Evolutionary conservation across 208 protist species (phyloP).

Genomic region (Herpetomonas samuelpessoai): DNA sequence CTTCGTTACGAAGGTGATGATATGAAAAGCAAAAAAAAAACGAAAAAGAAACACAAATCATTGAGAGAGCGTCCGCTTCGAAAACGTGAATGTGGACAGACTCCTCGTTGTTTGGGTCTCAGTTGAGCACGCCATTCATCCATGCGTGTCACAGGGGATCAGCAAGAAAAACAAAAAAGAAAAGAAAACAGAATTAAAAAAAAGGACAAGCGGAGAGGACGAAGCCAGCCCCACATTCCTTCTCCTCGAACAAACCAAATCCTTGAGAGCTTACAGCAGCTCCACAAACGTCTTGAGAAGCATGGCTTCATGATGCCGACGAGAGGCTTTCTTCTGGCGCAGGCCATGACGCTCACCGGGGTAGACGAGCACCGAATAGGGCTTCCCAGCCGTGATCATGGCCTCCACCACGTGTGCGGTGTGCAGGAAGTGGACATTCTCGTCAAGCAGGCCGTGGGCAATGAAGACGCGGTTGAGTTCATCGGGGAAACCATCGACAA

Average conservation of each 20-base stretch:
- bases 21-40: too few relatives aligned
- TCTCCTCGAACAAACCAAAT: constrained; percentile 5
- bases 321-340: constrained; percentile 62
- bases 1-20: too few relatives aligned
- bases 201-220: too few relatives aligned
- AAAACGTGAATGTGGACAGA: constrained; percentile 8
- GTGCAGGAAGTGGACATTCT: constrained; percentile 94
- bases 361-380: constrained; percentile 84
- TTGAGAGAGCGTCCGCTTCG: too few relatives aligned
- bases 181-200: too few relatives aligned
- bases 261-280: constrained; percentile 25
- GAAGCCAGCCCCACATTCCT: too few relatives aligned
- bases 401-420: constrained; percentile 68
- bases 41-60: too few relatives aligned
- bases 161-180: constrained; percentile 3
- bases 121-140: neutral
- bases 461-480: constrained; percentile 88
- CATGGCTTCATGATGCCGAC: constrained; percentile 67
- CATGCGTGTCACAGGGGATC: neutral
- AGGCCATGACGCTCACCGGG: constrained; percentile 88
- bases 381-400: constrained; percentile 79
- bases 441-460: constrained; percentile 91
- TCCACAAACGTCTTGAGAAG: constrained; percentile 70
- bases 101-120: neutral
- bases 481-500: constrained; percentile 74